Conservation (phyloP, 768 basidiomycete species). For the Lenzites betulinus region DNA sequence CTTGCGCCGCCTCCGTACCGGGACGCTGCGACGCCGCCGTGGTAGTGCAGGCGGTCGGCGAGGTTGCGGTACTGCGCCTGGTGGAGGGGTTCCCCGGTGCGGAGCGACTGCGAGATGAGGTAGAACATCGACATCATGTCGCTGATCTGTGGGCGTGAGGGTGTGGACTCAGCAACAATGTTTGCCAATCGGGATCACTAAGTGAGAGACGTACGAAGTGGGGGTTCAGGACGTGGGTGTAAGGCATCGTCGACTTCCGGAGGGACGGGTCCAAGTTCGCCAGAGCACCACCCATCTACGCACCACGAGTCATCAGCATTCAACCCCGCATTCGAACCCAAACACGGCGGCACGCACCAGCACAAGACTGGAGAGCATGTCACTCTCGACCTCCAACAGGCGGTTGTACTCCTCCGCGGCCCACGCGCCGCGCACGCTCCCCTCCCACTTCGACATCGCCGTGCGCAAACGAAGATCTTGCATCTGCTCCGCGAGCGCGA, state of each 20-base stretch:
- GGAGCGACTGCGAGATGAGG: slow-evolving; percentile 46
- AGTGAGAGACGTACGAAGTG: slow-evolving; percentile 44
- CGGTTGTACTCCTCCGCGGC: slow-evolving; percentile 47
- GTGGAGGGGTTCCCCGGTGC: slow-evolving; percentile 47
- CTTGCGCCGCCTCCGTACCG: background rate
- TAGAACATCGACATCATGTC: slow-evolving; percentile 49
- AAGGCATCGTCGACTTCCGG: slow-evolving; percentile 42
- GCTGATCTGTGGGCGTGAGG: slow-evolving; percentile 30
- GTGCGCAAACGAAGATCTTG: slow-evolving; percentile 38
- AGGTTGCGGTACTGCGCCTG: slow-evolving; percentile 44
- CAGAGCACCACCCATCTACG: slow-evolving; percentile 44
- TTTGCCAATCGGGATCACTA: background rate
- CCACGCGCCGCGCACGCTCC: slow-evolving; percentile 55
- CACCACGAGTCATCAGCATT: background rate
- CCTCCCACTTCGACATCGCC: slow-evolving; percentile 46
- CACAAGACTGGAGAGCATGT: slow-evolving; percentile 38
- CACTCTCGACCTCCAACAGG: slow-evolving; percentile 42
- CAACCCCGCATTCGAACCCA: background rate
- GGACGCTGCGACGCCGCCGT: slow-evolving; percentile 30
- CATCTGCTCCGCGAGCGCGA: slow-evolving; percentile 37
- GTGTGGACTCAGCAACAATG: no score
- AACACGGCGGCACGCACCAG: slow-evolving; percentile 3
- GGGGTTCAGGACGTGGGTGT: slow-evolving; percentile 54
- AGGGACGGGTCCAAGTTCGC: slow-evolving; percentile 44
- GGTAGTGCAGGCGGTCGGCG: slow-evolving; percentile 48